Evolutionary conservation across 129 eudicot species (phyloP), one percentile per base, ranked within the genome.

Genomic region (Chrysanthemum seticuspe): DNA sequence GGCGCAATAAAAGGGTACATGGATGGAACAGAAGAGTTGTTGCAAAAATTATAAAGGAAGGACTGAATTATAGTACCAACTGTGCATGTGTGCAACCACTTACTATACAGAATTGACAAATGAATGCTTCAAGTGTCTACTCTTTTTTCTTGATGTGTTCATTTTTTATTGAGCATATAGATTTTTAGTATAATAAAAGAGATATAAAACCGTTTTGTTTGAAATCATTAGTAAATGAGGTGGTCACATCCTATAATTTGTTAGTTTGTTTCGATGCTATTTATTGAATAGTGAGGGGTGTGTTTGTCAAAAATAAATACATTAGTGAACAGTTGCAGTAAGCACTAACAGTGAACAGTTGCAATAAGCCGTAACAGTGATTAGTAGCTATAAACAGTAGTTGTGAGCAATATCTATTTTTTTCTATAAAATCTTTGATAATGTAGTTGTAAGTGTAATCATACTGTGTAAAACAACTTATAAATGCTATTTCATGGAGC

Each of bases 1-100:
- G 80, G 67, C 68, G 68, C 80, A 58, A 76, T 67, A 67, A 75
- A 75, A 13, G 62, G 6, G 61, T 56, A 67, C 50, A 76, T 58
- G 25, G 23, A 68, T 68, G 13, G 60, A 68, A 76, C 74, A 76
- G 74, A 49, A 76, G 27, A 76, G 75, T 76, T 59, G 80, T 76
- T 76, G 70, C 63, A 76, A 67, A 13, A 16, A 59, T 59, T 59
- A 29, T 6, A 16, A 67, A 45, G 15, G 59, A 47, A 25, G 40
- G 67, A 13, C 61, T 67, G 23, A 58, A 67, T 16, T 51, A 31
- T 27, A 68, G 62, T 68, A 76, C 75, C 29, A 57, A 58, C 69
- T 68, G 80, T 59, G 45, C 65, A 65, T 13, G 12, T 10, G n/a
- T 29, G 31, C 31, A 29, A 23, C 21, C 44, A 65, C 63, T 63